Percentiles rank a stretch among this genome's conserved stretches.
phyloP scores from a whole-genome alignment of 768 basidiomycete species.

The Tylopilus rubrobrunneus region DNA sequence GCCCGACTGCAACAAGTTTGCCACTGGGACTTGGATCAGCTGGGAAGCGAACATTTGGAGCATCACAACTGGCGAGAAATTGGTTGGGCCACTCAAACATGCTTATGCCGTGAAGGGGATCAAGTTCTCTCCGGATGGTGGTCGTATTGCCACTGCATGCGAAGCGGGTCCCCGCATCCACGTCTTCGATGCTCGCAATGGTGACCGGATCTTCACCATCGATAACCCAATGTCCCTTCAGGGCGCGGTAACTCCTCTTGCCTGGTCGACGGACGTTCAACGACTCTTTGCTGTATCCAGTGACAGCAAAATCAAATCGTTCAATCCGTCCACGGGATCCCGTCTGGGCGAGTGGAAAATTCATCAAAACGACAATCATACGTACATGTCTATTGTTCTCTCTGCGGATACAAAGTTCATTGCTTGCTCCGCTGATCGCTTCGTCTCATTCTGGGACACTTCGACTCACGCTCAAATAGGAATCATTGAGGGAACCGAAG shows the following conservation, averaged over 20 bases:
- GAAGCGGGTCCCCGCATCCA: not conserved
- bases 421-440: not conserved
- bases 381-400: not conserved
- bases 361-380: not conserved
- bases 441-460: not conserved
- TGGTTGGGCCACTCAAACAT: not conserved
- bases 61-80: not conserved
- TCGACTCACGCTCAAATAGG: not conserved
- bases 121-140: not conserved
- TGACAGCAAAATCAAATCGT: not conserved
- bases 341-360: not conserved
- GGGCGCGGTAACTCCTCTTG: not conserved
- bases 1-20: not conserved
- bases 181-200: not conserved
- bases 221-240: not conserved
- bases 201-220: not conserved
- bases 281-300: not conserved
- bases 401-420: not conserved
- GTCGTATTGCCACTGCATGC: not conserved
- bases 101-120: not conserved
- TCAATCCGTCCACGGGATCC: not conserved
- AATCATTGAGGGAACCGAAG: not conserved
- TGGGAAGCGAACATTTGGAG: not conserved
- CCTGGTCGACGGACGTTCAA: not conserved
- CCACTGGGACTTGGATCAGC: not conserved